Base-by-base conservation (phyloP, 306 rosid genomes). In the Coriaria nepalensis region DNA sequence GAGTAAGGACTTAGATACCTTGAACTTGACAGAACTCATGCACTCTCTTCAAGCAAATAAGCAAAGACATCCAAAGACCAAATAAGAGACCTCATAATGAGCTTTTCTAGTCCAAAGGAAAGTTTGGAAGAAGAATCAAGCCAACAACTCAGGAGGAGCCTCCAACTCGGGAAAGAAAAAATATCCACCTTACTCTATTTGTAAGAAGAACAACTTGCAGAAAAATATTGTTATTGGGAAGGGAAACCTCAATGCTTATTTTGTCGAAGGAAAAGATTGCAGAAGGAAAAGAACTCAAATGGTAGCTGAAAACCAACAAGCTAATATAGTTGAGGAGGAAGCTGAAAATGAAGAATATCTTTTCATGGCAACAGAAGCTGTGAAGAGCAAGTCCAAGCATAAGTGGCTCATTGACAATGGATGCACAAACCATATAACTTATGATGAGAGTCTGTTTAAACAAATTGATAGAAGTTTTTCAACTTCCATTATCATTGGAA, bases 401-500 rank as follows among this genome's bases (percentile, higher is more conserved):
- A 9, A 9, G 4, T 46, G 38, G 62, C 5, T 38, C 6, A n/a
- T 20, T 7, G 6, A 47, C 0, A 29, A 8, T 29, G 47, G 60
- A 5, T 53, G 54, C 11, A 52, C 53, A 8, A 62, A 53, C 10
- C 49, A 46, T 39, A 53, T 62, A 60, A 53, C 43, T 9, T 5
- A 13, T 35, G 35, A 47, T 33, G 14, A 10, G 5, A 35, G 11
- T 4, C 10, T 15, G 2, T 61, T 44, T 10, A 44, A 2, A 35
- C 37, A 45, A 2, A 32, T 56, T 29, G 7, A 20, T 33, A 13
- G 47, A 45, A 43, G 7, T 12, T 20, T 14, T 6, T 2, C 6
- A 45, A 13, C n/a, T 14, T 43, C 6, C 36, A 37, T 45, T 3
- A 56, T 14, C 45, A 56, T 45, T 10, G 40, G 32, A n/a, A 33